phyloP scores from a whole-genome alignment of 495 filamentous ascomycete genomes.

The Neohortaea acidophila region DNA sequence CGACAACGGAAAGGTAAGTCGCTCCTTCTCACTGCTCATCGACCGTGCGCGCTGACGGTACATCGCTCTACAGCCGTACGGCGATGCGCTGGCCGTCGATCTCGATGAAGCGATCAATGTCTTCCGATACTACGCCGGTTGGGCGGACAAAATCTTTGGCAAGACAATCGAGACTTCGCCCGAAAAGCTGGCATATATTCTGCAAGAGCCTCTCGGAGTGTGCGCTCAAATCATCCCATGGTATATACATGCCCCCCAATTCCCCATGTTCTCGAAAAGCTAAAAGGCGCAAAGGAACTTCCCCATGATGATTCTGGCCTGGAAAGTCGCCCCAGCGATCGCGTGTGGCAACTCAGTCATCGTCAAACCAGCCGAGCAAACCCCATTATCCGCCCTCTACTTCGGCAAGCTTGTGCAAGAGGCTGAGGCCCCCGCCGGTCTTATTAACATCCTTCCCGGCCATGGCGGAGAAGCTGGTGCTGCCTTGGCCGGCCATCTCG shows the following conservation, averaged over 20 bases:
- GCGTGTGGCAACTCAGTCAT: constrained; percentile 10
- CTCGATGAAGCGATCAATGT: constrained; percentile 29
- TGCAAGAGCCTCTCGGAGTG: constrained; percentile 26
- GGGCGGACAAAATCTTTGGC: constrained; percentile 12
- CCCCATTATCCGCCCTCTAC: constrained; percentile 5
- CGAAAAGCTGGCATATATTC: constrained; percentile 76
- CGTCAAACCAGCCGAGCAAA: constrained; percentile 10
- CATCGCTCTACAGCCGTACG: too few relatives aligned
- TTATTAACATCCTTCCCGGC: constrained; percentile 9
- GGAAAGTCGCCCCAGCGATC: constrained; percentile 12
- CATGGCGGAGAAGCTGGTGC: constrained; percentile 2
- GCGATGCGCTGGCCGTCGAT: constrained; percentile 40
- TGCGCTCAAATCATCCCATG: constrained; percentile 23
- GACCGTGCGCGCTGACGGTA: too few relatives aligned
- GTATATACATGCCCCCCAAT: too few relatives aligned
- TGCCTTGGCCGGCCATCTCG: constrained; percentile 4
- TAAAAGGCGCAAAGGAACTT: too few relatives aligned
- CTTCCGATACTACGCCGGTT: constrained; percentile 10
- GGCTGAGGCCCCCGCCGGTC: constrained; percentile 12
- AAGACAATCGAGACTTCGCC: constrained; percentile 24
- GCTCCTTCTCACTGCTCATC: too few relatives aligned
- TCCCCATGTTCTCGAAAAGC: too few relatives aligned
- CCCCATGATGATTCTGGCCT: constrained; percentile 20
- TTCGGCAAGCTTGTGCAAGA: constrained; percentile 7
- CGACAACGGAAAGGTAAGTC: constrained; percentile 1